Base-by-base conservation (phyloP, 73 alveolate genomes). In the Stentor roeselii region DNA sequence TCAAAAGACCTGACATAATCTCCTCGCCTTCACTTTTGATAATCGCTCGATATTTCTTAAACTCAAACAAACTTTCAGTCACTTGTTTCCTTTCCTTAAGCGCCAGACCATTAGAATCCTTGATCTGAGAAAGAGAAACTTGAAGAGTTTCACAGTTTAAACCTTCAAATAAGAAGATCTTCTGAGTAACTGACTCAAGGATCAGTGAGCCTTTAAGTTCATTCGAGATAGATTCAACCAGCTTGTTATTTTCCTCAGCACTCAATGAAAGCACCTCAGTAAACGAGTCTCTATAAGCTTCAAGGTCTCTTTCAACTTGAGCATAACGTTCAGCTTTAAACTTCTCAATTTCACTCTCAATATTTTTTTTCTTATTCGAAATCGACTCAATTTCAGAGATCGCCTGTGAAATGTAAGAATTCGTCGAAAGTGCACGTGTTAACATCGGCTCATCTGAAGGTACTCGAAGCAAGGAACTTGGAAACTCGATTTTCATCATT, bases 11-110 rank as follows among this genome's bases (percentile, higher is more conserved):
- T 1, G 21, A 21, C 80, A 67, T 67, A 34, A 67, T 21, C 14
- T 34, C 27, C 42, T 67, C 80, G 42, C 15, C 34, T 32, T 67
- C 80, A 67, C 42, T 67, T 67, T 32, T 67, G 80, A 21, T 21
- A 15, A 67, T 34, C 34, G 80, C 80, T 21, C 37, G 80, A 1
- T 27, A 15, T n/a, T 21, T 21, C 27, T 32, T 40, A 2, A 67
- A 32, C 15, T 32, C 37, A 21, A 27, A 32, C 27, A 67, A 30
- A 21, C 21, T 21, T 67, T 32, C 34, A 1, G n/a, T 21, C 27
- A 67, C 34, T n/a, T 36, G 0, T 2, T 67, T 67, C 1, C 42
- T 36, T 32, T 67, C 80, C 2, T 67, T 67, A 21, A 67, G 41
- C 1, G 80, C 80, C 0, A 67, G 21, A 27, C 80, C 80, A 32